phyloP scores from a whole-genome alignment of 108 stramenopile genomes.

The Cyclotella choctawhatcheeana region DNA sequence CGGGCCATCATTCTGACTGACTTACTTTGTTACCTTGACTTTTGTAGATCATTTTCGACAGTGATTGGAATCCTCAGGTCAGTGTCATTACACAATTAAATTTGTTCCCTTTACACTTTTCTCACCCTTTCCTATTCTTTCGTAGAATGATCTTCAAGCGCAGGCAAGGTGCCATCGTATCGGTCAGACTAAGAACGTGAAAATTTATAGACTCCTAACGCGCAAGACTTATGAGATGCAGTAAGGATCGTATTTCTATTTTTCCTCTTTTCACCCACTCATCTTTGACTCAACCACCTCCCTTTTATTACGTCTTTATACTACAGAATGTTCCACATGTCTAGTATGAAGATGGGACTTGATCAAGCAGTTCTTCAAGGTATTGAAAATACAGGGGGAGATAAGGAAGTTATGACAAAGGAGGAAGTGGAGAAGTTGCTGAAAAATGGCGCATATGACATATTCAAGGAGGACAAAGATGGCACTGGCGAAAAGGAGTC shows the following conservation, averaged over 20 bases:
- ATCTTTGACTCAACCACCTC: not conserved
- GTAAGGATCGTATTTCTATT: constrained; percentile 9
- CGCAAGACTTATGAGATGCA: constrained; percentile 93
- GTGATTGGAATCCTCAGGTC: constrained; percentile 99
- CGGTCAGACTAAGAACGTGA: constrained; percentile 96
- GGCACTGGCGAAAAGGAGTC: constrained; percentile 81
- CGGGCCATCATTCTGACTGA: no score
- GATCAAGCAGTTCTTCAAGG: constrained; percentile 97
- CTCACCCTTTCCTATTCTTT: no score
- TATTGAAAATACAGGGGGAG: constrained; percentile 66
- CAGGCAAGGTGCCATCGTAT: constrained; percentile 98
- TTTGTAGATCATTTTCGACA: constrained; percentile 94
- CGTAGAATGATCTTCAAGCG: constrained; percentile 97
- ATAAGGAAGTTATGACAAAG: constrained; percentile 77
- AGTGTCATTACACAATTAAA: no score
- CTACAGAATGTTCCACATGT: constrained; percentile 96
- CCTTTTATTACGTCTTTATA: constrained; percentile 31
- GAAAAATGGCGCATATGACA: constrained; percentile 90
- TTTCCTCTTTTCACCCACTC: not conserved
- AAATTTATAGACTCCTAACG: constrained; percentile 91
- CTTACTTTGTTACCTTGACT: no score
- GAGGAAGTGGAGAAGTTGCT: constrained; percentile 83
- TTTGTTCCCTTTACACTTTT: no score
- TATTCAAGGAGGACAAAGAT: constrained; percentile 87
- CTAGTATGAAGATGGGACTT: constrained; percentile 96